Evolutionary conservation across 2,329 filamentous ascomycete species (phyloP).

Genomic region (Cordyceps cateniannulata): DNA sequence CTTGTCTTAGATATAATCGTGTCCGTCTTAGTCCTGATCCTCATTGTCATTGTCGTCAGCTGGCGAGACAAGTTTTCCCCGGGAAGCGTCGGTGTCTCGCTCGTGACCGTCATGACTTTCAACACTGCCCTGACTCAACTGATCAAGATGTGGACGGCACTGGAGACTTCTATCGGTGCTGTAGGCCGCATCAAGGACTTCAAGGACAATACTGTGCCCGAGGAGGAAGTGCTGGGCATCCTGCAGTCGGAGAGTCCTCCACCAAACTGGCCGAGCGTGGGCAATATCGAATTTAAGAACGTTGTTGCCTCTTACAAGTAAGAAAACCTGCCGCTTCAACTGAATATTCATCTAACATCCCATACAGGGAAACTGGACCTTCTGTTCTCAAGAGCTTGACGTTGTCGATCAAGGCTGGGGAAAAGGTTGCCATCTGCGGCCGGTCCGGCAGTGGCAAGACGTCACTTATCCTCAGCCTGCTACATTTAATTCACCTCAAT

Average conservation of each 20-base stretch:
- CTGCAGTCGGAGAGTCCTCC: constrained; percentile 15
- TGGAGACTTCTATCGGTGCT: constrained; percentile 23
- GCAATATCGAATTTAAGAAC: constrained; percentile 21
- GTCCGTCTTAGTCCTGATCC: constrained; percentile 36
- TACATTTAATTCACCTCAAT: constrained; percentile 39
- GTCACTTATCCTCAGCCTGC: constrained; percentile 34
- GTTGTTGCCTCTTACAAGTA: constrained; percentile 20
- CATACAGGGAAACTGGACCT: neutral
- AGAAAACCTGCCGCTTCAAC: neutral
- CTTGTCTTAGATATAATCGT: constrained; percentile 40
- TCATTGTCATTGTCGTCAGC: constrained; percentile 37
- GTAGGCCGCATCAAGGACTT: constrained; percentile 23
- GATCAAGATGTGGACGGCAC: constrained; percentile 26
- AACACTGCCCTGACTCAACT: constrained; percentile 22
- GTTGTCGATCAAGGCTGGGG: constrained; percentile 25
- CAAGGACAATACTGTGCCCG: constrained; percentile 17
- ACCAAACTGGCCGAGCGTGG: constrained; percentile 21
- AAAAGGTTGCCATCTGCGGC: constrained; percentile 38
- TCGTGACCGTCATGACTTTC: constrained; percentile 24
- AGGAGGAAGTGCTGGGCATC: constrained; percentile 15
- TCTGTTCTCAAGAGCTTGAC: constrained; percentile 24
- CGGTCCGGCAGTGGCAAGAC: constrained; percentile 31
- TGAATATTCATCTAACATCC: neutral
- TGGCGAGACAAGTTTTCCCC: constrained; percentile 23
- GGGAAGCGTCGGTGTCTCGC: constrained; percentile 21